These are phyloP conservation scores for Botrytis tulipae DNA, from an alignment of 2,329 filamentous ascomycete species.

Conservation along the genomic window DNA sequence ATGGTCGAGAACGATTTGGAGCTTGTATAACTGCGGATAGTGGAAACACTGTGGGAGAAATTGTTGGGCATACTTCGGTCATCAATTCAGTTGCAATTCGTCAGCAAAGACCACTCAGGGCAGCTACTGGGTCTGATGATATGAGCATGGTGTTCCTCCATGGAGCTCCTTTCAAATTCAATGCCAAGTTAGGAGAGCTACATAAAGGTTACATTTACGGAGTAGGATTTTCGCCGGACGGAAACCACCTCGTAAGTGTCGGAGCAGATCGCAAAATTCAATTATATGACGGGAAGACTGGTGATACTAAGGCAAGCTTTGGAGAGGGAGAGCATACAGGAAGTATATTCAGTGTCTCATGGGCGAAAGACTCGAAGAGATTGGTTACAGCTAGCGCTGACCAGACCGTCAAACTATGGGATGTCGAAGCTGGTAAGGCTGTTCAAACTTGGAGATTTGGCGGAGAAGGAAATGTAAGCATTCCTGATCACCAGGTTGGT, in stretches of 20 bases:
- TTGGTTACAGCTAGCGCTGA: slow-evolving; percentile 92
- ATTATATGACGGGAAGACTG: slow-evolving; percentile 94
- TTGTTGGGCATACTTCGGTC: slow-evolving; percentile 84
- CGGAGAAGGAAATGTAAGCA: slow-evolving; percentile 61
- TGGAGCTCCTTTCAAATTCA: slow-evolving; percentile 94
- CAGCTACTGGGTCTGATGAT: slow-evolving; percentile 89
- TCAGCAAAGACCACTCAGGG: slow-evolving; percentile 84
- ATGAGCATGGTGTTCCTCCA: slow-evolving; percentile 88
- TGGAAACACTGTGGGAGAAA: slow-evolving; percentile 93
- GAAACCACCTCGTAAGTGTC: slow-evolving; percentile 76
- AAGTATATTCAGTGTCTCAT: slow-evolving; percentile 88
- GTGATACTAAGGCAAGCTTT: slow-evolving; percentile 72
- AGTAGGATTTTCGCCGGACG: slow-evolving; percentile 86
- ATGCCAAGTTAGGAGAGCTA: slow-evolving; percentile 71
- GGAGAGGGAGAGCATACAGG: slow-evolving; percentile 85
- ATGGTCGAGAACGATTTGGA: slow-evolving; percentile 90
- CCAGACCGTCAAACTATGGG: slow-evolving; percentile 93
- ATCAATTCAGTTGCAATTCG: slow-evolving; percentile 91
- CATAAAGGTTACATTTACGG: slow-evolving; percentile 90
- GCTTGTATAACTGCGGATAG: slow-evolving; percentile 94
- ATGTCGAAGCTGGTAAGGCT: slow-evolving; percentile 73
- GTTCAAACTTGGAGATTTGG: slow-evolving; percentile 85
- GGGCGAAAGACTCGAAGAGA: slow-evolving; percentile 80
- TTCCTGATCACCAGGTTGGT: slow-evolving; percentile 88
- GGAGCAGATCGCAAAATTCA: slow-evolving; percentile 92